phyloP scores from a whole-genome alignment of 208 protist species.

The Wallacemonas collosoma region DNA sequence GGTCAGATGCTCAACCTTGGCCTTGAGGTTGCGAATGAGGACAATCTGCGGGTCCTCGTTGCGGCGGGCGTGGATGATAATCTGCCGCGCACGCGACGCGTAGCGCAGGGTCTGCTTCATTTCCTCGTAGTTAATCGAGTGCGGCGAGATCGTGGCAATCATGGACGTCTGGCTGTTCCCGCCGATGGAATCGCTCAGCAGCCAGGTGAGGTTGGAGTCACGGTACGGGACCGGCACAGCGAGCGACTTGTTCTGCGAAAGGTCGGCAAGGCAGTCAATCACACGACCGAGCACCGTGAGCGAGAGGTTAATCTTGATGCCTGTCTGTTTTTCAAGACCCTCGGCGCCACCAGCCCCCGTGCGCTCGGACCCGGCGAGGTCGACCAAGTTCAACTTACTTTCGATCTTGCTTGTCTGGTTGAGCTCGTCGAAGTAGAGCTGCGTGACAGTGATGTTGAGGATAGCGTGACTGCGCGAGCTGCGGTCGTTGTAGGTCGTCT shows the following conservation, averaged over 20 bases:
- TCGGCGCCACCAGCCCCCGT: slow-evolving; percentile 62
- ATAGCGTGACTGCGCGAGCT: slow-evolving; percentile 91
- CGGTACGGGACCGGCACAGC: slow-evolving; percentile 45
- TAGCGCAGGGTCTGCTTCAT: slow-evolving; percentile 82
- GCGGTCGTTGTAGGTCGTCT: slow-evolving; percentile 88
- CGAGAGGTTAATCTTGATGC: slow-evolving; percentile 91
- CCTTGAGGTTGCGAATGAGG: slow-evolving; percentile 32
- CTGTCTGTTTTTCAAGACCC: slow-evolving; percentile 73
- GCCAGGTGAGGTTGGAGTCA: slow-evolving; percentile 61
- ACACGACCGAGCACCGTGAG: slow-evolving; percentile 92
- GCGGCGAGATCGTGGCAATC: slow-evolving; percentile 86
- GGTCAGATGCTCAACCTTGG: slow-evolving; percentile 39
- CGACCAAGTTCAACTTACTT: slow-evolving; percentile 92
- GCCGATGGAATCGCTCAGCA: slow-evolving; percentile 70
- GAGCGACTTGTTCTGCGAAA: slow-evolving; percentile 58
- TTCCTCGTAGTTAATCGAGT: slow-evolving; percentile 77
- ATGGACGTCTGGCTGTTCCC: slow-evolving; percentile 87
- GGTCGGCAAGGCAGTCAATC: slow-evolving; percentile 83
- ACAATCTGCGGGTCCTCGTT: slow-evolving; percentile 78
- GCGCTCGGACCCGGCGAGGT: slow-evolving; percentile 93
- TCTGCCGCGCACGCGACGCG: slow-evolving; percentile 70
- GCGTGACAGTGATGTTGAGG: slow-evolving; percentile 70
- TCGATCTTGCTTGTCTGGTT: slow-evolving; percentile 50
- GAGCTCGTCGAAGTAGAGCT: slow-evolving; percentile 57
- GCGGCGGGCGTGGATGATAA: slow-evolving; percentile 71